phyloP scores from a whole-genome alignment of 495 filamentous ascomycete genomes.

The Lasiosphaeria hispida region DNA sequence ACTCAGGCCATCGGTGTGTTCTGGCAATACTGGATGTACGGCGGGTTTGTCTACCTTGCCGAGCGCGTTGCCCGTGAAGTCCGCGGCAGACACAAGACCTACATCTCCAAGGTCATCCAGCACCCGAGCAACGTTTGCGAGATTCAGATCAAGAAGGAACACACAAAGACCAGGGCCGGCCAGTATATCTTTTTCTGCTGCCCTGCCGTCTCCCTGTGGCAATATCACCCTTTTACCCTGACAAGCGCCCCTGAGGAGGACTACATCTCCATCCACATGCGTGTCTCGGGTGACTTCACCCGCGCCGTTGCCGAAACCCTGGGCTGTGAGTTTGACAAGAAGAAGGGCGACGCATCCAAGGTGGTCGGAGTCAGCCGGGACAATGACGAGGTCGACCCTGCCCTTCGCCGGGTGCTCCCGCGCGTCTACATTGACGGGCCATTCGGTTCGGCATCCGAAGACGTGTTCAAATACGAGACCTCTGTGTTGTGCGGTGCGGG shows the following conservation, averaged over 20 bases:
- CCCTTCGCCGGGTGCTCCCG: constrained; percentile 66
- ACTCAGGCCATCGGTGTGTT: constrained; percentile 66
- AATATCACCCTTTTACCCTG: constrained; percentile 77
- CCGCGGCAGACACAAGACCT: constrained; percentile 69
- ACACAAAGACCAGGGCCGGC: constrained; percentile 71
- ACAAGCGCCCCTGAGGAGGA: constrained; percentile 80
- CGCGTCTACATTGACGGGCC: constrained; percentile 76
- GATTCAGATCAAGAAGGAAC: constrained; percentile 82
- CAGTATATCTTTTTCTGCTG: constrained; percentile 85
- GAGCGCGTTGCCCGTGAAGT: constrained; percentile 70
- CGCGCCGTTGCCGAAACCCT: constrained; percentile 59
- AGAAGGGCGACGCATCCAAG: constrained; percentile 51
- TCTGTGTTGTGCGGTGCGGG: constrained; percentile 67
- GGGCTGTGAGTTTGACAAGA: constrained; percentile 66
- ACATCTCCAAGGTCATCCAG: constrained; percentile 79
- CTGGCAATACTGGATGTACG: constrained; percentile 79
- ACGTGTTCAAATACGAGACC: constrained; percentile 76
- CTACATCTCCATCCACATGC: constrained; percentile 77
- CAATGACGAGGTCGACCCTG: constrained; percentile 59
- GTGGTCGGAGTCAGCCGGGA: constrained; percentile 64
- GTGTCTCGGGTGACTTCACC: constrained; percentile 70
- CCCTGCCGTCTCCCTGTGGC: constrained; percentile 74
- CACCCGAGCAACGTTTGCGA: constrained; percentile 81
- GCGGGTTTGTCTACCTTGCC: constrained; percentile 67
- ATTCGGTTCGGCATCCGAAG: constrained; percentile 74